Evolutionary conservation across 495 filamentous ascomycete genomes (phyloP), one percentile per base, ranked within the genome.

Genomic region (Neurospora tetrasperma): DNA sequence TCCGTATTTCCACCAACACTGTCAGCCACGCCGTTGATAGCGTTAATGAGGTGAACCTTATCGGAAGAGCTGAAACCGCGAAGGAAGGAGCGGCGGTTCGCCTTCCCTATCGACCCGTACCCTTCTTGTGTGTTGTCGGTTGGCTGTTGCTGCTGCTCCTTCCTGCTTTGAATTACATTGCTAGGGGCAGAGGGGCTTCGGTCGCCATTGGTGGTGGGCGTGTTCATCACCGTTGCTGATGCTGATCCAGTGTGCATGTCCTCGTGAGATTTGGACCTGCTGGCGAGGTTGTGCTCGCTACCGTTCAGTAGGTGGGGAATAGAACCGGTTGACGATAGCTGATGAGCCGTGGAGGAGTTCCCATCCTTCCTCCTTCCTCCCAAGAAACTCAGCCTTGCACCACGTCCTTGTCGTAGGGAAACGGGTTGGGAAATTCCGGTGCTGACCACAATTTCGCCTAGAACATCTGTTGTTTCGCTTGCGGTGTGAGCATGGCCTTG

Each of bases 341-440:
- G 62, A 46, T 44, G 5, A 42, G 77, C 9, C 73, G 72, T 40
- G 69, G 73, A 14, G 69, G 69, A 39, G 72, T 42, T 69, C 54
- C 54, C 54, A 23, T 82, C 79, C 75, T 84, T 84, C 76, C 81
- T 83, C 38, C 84, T 80, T 42, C 83, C 81, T 14, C 83, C 82
- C 16, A 86, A 76, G 77, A 86, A 86, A 75, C 83, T 85, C 40
- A 86, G 80, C 11, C 85, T 79, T 20, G 83, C 78, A n/a, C 84
- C 84, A 46, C 83, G 83, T 38, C 78, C 76, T 20, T 83, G 81
- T 6, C 80, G 81, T 68, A 83, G 77, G 20, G 80, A 77, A 48
- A 84, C 78, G 8, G 83, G 82, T 31, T 81, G 80, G 42, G 77
- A 73, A 73, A 77, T 31, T 38, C 85, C 84, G 18, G 72, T 72